Conservation (phyloP, 208 protist genomes). For the Leishmania martiniquensis region DNA sequence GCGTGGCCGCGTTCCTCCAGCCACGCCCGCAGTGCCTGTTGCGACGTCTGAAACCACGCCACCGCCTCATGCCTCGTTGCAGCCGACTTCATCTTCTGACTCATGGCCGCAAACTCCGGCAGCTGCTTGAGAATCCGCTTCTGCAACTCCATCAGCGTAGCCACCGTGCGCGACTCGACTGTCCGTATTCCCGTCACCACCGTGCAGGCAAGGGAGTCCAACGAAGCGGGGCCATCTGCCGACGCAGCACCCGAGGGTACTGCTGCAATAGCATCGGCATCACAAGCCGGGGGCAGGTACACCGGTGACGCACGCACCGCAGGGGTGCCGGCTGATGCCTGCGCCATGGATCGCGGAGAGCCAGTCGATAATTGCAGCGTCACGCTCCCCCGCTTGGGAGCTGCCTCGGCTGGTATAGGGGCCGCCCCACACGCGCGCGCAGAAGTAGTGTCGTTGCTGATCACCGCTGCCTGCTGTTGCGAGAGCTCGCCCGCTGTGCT, state of each 20-base stretch:
- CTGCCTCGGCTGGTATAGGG: neutral
- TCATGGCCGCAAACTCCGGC: conserved; percentile 58
- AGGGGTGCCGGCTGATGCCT: neutral
- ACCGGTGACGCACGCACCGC: neutral
- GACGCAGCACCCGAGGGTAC: neutral
- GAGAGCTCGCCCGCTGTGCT: neutral
- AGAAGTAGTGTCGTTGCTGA: neutral
- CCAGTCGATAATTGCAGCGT: neutral
- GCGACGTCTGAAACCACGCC: conserved; percentile 66
- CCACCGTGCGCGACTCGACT: conserved; percentile 22
- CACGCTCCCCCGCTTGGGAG: neutral
- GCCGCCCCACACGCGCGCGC: neutral
- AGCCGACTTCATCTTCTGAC: conserved; percentile 49
- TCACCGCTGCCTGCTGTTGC: neutral
- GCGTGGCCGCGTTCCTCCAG: conserved; percentile 52
- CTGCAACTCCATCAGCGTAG: conserved; percentile 61
- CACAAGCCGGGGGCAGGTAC: neutral
- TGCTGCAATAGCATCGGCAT: neutral
- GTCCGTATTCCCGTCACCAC: conserved; percentile 27
- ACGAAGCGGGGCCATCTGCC: neutral
- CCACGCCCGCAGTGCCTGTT: conserved; percentile 47
- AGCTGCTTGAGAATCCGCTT: conserved; percentile 72
- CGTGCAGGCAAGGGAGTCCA: conserved; percentile 19
- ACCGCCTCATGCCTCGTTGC: conserved; percentile 60
- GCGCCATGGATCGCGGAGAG: neutral